Evolutionary conservation across 495 filamentous ascomycete genomes (phyloP).

Genomic region (Letharia columbiana): DNA sequence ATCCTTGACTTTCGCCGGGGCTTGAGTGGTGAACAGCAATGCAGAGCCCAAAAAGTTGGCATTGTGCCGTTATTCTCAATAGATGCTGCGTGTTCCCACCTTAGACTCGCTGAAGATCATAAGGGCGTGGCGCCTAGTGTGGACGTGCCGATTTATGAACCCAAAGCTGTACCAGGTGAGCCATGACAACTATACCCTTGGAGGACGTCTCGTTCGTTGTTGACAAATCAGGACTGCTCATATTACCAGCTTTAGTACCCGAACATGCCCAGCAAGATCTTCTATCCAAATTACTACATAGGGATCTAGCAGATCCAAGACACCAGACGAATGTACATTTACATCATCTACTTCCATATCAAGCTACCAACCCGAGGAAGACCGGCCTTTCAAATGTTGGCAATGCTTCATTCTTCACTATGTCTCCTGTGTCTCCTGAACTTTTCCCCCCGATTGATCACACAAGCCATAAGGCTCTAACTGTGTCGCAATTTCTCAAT

Average conservation of each 20-base stretch:
- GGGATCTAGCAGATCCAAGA: slow-evolving; percentile 62
- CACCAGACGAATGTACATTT: slow-evolving; percentile 84
- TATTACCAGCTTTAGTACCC: slow-evolving; percentile 66
- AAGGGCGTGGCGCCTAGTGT: no score
- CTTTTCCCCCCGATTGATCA: slow-evolving; percentile 55
- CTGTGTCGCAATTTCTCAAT: slow-evolving; percentile 54
- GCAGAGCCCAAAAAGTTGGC: slow-evolving; percentile 2
- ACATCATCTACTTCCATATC: slow-evolving; percentile 71
- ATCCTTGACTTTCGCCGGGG: slow-evolving; percentile 41
- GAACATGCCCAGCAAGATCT: slow-evolving; percentile 56
- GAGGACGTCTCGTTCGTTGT: background rate
- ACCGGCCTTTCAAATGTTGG: background rate
- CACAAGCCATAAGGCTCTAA: slow-evolving; percentile 57
- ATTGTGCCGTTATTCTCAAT: slow-evolving; percentile 3
- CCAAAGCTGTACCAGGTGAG: slow-evolving; percentile 33
- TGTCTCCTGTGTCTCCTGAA: slow-evolving; percentile 28
- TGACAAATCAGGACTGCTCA: slow-evolving; percentile 51
- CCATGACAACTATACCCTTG: background rate
- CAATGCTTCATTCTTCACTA: slow-evolving; percentile 43
- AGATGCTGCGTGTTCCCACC: slow-evolving; percentile 13
- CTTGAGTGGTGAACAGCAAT: slow-evolving; percentile 13
- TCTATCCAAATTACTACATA: slow-evolving; percentile 62
- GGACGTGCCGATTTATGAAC: slow-evolving; percentile 16
- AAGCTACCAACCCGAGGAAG: slow-evolving; percentile 23
- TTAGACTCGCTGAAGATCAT: background rate